phyloP scores from a whole-genome alignment of 768 basidiomycete genomes.

The Gloeopeniophorella convolvens region DNA sequence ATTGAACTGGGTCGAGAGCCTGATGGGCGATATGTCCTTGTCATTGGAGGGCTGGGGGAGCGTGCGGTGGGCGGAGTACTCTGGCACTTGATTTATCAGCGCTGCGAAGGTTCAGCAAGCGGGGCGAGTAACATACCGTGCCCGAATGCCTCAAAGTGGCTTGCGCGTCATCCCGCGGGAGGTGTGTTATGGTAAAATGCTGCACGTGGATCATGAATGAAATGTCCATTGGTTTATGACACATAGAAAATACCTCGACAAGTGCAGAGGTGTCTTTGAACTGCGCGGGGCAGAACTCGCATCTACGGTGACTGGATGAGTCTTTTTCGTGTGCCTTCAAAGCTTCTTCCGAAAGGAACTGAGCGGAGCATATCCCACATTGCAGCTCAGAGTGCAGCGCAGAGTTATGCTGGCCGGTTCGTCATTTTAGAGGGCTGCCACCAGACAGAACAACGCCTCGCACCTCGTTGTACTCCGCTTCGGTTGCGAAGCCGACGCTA shows the following conservation, averaged over 20 bases:
- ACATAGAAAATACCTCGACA: conserved; percentile 13
- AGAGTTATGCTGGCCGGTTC: conserved; percentile 10
- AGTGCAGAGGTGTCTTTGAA: conserved; percentile 18
- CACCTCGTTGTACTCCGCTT: conserved; percentile 11
- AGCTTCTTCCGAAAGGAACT: conserved; percentile 11
- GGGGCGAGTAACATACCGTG: background rate
- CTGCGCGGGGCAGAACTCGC: conserved; percentile 17
- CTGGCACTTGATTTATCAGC: background rate
- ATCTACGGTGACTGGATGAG: conserved; percentile 8
- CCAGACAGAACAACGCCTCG: background rate
- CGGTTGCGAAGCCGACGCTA: conserved; percentile 10
- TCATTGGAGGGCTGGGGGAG: conserved; percentile 6
- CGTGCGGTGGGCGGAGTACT: background rate
- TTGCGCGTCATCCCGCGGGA: conserved; percentile 5
- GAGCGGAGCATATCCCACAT: conserved; percentile 8
- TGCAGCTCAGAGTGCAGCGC: conserved; percentile 9
- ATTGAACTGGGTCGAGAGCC: background rate
- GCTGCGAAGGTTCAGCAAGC: background rate
- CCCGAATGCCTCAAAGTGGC: background rate
- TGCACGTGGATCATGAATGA: background rate
- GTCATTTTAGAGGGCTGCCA: too few relatives aligned
- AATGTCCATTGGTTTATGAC: background rate
- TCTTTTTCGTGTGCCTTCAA: conserved; percentile 2
- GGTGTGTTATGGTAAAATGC: conserved; percentile 14
- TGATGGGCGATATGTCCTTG: background rate